Conservation (phyloP, 1,139 yeast species). For the Suhomyces kunorum region DNA sequence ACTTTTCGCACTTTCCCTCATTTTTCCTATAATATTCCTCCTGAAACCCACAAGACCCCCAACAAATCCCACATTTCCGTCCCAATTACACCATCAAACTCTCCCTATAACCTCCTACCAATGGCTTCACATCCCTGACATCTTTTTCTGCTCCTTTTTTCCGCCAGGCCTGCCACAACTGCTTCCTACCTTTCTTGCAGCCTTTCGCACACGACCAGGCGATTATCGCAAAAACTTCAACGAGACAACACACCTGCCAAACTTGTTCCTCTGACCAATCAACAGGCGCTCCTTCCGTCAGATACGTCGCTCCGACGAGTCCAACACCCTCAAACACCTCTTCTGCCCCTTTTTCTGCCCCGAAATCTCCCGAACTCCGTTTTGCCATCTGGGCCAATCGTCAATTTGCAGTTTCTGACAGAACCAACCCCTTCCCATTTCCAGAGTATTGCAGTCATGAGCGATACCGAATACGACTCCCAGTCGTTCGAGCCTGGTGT, state of each 20-base stretch:
- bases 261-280: background rate
- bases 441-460: slow-evolving; percentile 3
- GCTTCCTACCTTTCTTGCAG: slow-evolving; percentile 5
- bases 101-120: too few species aligned
- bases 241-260: background rate
- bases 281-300: background rate
- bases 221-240: slow-evolving; percentile 15
- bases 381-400: background rate
- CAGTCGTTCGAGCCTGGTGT: slow-evolving; percentile 1
- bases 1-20: too few species aligned
- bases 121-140: too few species aligned
- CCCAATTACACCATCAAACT: too few species aligned
- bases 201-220: slow-evolving; percentile 13
- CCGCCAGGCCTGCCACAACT: background rate
- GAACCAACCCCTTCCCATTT: background rate
- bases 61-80: too few species aligned
- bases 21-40: too few species aligned
- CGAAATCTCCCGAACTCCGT: background rate
- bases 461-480: background rate
- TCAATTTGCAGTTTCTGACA: slow-evolving; percentile 7
- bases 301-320: background rate
- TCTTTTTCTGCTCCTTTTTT: too few species aligned
- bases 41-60: too few species aligned
- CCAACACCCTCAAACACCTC: background rate
- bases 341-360: background rate